Percentiles rank a stretch among this genome's conserved stretches.
phyloP scores from a whole-genome alignment of 495 filamentous ascomycete species.

The Penicillium manginii region DNA sequence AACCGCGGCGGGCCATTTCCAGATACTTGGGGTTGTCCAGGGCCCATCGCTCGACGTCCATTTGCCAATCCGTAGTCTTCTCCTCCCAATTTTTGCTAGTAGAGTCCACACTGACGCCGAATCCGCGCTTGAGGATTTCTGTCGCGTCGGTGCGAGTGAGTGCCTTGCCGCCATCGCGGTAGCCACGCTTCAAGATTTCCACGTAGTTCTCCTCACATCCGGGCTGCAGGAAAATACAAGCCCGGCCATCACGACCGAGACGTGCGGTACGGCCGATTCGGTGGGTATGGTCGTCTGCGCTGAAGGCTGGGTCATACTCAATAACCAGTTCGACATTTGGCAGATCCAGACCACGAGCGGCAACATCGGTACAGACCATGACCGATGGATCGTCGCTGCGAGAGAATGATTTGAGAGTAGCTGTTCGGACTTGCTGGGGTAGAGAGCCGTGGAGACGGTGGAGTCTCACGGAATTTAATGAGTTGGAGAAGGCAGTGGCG shows the following conservation, averaged over 20 bases:
- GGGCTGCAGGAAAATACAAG: conserved; percentile 85
- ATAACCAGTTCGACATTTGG: conserved; percentile 92
- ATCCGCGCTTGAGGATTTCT: conserved; percentile 64
- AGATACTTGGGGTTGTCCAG: conserved; percentile 62
- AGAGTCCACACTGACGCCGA: conserved; percentile 48
- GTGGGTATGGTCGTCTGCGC: conserved; percentile 87
- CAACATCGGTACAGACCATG: conserved; percentile 92
- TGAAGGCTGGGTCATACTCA: conserved; percentile 94
- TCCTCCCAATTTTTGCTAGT: conserved; percentile 64
- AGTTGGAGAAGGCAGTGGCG: conserved; percentile 52
- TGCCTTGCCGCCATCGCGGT: conserved; percentile 58
- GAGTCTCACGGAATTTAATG: conserved; percentile 64
- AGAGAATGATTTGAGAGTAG: conserved; percentile 80
- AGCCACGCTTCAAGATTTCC: conserved; percentile 63
- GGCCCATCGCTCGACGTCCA: conserved; percentile 73
- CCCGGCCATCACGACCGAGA: conserved; percentile 85
- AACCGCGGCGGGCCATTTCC: conserved; percentile 77
- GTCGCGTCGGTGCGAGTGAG: conserved; percentile 59
- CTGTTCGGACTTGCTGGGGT: conserved; percentile 79
- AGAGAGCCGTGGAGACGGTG: conserved; percentile 94
- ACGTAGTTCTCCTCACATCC: conserved; percentile 91
- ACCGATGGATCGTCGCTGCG: conserved; percentile 65
- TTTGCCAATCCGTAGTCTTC: conserved; percentile 75
- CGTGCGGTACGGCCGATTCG: conserved; percentile 93
- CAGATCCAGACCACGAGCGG: conserved; percentile 90